These are phyloP conservation scores for Apiospora koreana DNA, from an alignment of 2,329 filamentous ascomycete genomes.

Conservation along the genomic window DNA sequence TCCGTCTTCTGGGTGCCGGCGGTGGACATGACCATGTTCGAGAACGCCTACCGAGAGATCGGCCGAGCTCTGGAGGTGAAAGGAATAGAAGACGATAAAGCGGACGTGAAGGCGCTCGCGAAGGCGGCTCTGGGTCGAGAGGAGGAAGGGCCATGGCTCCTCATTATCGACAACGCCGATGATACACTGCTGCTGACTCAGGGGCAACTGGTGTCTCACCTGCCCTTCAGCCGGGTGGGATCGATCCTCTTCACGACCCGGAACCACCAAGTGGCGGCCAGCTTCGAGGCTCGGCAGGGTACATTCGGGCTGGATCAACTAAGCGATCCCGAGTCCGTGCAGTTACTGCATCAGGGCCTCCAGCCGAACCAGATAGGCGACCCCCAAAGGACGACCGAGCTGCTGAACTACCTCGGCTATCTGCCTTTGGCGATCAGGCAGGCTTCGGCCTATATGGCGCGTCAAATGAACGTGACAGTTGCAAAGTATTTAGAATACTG, in stretches of 20 bases:
- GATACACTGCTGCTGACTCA: not conserved
- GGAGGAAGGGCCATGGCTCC: not conserved
- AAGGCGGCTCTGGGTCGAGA: not conserved
- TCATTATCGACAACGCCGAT: not conserved
- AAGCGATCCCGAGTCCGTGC: not conserved
- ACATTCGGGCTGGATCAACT: not conserved
- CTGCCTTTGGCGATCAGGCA: not conserved
- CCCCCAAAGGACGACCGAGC: not conserved
- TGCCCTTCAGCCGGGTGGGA: not conserved
- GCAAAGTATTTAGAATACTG: not conserved
- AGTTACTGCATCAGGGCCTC: not conserved
- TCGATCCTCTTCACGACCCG: not conserved
- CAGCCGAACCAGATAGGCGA: not conserved
- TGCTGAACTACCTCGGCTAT: not conserved
- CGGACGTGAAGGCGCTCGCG: constrained; percentile 24
- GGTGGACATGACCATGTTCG: not conserved
- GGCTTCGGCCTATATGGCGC: not conserved
- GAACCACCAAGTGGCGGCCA: not conserved
- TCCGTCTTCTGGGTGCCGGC: constrained; percentile 3
- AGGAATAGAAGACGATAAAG: not conserved
- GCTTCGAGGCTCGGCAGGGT: not conserved
- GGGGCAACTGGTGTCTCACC: not conserved
- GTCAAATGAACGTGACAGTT: not conserved
- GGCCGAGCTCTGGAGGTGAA: not conserved
- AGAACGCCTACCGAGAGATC: no score